phyloP scores from a whole-genome alignment of 2,329 filamentous ascomycete species.

The Phyllosticta paracitricarpa region DNA sequence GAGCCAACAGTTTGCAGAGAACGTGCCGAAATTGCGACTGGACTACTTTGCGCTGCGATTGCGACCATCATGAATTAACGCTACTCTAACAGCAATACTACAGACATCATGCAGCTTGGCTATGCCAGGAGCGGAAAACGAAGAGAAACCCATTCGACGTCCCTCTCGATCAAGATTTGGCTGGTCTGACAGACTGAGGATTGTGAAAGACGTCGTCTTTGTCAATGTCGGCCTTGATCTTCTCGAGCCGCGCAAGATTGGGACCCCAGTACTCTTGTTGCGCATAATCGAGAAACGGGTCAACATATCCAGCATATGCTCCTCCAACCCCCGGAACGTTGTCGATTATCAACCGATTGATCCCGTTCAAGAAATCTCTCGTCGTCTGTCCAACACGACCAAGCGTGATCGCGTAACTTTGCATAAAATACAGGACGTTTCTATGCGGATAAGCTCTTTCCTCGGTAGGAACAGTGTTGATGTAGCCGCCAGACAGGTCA shows the following conservation, averaged over 20 bases:
- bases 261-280: slow-evolving; percentile 38
- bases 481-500: slow-evolving; percentile 25
- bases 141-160: too few species aligned
- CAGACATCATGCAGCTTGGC: too few species aligned
- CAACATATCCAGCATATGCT: slow-evolving; percentile 45
- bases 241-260: slow-evolving; percentile 25
- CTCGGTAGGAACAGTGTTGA: slow-evolving; percentile 21
- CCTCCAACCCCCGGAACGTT: slow-evolving; percentile 26
- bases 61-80: too few species aligned
- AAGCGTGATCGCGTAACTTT: slow-evolving; percentile 28
- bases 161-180: not conserved
- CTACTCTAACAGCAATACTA: too few species aligned
- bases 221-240: slow-evolving; percentile 31
- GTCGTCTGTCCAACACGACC: slow-evolving; percentile 26
- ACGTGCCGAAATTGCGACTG: too few species aligned
- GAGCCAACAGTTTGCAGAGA: too few species aligned
- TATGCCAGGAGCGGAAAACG: too few species aligned
- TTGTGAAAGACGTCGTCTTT: slow-evolving; percentile 28
- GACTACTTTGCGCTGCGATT: too few species aligned
- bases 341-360: slow-evolving; percentile 29
- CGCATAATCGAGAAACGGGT: slow-evolving; percentile 35
- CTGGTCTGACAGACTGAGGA: slow-evolving; percentile 24
- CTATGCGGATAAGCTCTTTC: slow-evolving; percentile 26
- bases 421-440: slow-evolving; percentile 24
- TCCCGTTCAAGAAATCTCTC: slow-evolving; percentile 29